A percentile compares a stretch with the other conserved stretches of the same genome.
Conservation (phyloP, 2,329 filamentous ascomycete species). For the Aspergillus japonicus region DNA sequence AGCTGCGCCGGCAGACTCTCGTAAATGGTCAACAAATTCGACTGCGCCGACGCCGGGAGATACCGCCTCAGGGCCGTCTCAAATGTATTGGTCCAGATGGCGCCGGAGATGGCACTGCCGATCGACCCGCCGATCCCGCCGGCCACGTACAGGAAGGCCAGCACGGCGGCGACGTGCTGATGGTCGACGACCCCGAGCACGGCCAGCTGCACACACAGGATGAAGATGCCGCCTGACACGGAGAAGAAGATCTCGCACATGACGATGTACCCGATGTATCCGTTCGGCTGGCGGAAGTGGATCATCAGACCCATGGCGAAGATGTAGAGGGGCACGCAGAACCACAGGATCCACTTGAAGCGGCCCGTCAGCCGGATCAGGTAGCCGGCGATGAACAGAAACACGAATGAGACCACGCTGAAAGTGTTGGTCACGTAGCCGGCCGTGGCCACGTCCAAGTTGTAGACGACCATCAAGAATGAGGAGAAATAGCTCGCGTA, state of each 20-base stretch:
- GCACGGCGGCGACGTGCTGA: conserved; percentile 55
- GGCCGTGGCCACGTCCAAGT: conserved; percentile 30
- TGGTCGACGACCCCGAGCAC: conserved; percentile 56
- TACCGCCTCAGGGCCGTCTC: conserved; percentile 45
- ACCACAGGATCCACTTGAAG: conserved; percentile 56
- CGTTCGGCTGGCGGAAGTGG: conserved; percentile 51
- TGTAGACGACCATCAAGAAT: conserved; percentile 23
- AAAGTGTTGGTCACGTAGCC: conserved; percentile 51
- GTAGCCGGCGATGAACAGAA: conserved; percentile 55
- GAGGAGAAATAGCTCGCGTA: conserved; percentile 23
- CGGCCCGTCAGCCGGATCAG: conserved; percentile 51
- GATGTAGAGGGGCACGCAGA: conserved; percentile 55
- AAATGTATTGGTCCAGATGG: conserved; percentile 62
- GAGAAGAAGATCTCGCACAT: conserved; percentile 62
- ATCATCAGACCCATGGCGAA: conserved; percentile 58
- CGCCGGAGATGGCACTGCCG: conserved; percentile 26
- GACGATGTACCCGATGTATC: conserved; percentile 53
- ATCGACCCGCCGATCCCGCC: conserved; percentile 1
- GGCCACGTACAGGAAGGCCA: conserved; percentile 58
- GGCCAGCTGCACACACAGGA: conserved; percentile 56
- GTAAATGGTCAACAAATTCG: conserved; percentile 13
- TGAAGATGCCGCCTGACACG: conserved; percentile 53
- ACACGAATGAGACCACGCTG: conserved; percentile 55
- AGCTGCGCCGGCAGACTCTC: conserved; percentile 14
- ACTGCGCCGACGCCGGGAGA: conserved; percentile 48